These are phyloP conservation scores for Eutrema heterophyllum DNA, from an alignment of 345 rosid genomes.

Conservation along the genomic window DNA sequence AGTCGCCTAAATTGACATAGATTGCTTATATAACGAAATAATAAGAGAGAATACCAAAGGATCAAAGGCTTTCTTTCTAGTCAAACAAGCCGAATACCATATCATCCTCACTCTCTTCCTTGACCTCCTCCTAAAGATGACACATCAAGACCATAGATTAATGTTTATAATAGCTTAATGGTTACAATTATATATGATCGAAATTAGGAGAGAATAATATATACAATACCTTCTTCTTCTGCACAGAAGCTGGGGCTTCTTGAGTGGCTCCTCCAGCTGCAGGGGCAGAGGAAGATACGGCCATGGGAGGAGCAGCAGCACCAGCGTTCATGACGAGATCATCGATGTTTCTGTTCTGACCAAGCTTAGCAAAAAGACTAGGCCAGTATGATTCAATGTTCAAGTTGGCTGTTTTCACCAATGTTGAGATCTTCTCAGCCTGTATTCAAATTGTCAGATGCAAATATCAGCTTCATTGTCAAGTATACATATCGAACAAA, in stretches of 20 bases:
- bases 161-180: neutral
- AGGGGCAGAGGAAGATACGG: constrained; percentile 23
- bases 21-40: neutral
- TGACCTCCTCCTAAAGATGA: constrained; percentile 34
- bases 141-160: neutral
- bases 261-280: neutral
- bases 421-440: constrained; percentile 59
- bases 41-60: neutral
- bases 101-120: constrained; percentile 55
- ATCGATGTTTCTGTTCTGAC: constrained; percentile 45
- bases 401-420: constrained; percentile 42
- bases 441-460: neutral
- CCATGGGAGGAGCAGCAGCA: constrained; percentile 23
- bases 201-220: neutral
- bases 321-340: constrained; percentile 50
- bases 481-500: neutral
- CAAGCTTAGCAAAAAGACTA: constrained; percentile 51
- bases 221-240: constrained; percentile 36
- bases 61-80: constrained; percentile 11
- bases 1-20: neutral
- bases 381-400: constrained; percentile 11
- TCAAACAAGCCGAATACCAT: constrained; percentile 53
- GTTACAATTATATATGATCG: too few relatives aligned
- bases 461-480: neutral
- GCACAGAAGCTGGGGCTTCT: constrained; percentile 42